Base-by-base conservation (phyloP, 768 basidiomycete species). In the Suillus weaverae region DNA sequence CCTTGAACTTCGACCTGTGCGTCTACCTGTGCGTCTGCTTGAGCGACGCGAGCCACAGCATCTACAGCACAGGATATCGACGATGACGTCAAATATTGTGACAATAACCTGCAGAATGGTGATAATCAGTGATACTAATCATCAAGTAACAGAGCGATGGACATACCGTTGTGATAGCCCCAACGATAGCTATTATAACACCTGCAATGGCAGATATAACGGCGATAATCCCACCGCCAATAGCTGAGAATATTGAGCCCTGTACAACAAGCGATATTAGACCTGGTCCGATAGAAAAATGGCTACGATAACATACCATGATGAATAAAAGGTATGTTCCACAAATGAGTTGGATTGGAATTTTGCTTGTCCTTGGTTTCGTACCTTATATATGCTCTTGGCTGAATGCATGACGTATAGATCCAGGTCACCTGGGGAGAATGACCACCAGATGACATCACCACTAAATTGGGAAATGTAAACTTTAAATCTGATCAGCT, bases 211-310 rank as follows among this genome's bases (percentile, higher is more conserved):
- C 88, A 62, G 81, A 81, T 68, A 91, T 81, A 65, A 91, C 73
- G 59, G 85, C 77, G 62, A 84, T 84, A 64, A 90, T 84, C 33
- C 81, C 88, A 57, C 74, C 69, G 26, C 86, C 89, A 51, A 91
- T 90, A 32, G 89, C 83, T 71, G 87, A 89, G 72, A 89, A 77
- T 60, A 89, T 79, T 30, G 87, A 81, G 60, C 87, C 88, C 88
- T 89, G 33, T 30, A 10, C 10, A 39, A 26, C 50, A 57, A 57
- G 30, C 3, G 18, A 39, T 26, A 5, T 57, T 30, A 18, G 26
- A 26, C 36, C 22, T 38, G 5, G 4, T 10, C 14, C 6, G n/a
- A 22, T 30, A 14, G 14, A 22, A 22, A 36, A 36, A 36, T 14
- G 54, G 14, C n/a, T 13, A 36, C 2, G 8, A 22, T 26, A 18